Conservation (phyloP, 805 yeast genomes). For the Candida awuae region DNA sequence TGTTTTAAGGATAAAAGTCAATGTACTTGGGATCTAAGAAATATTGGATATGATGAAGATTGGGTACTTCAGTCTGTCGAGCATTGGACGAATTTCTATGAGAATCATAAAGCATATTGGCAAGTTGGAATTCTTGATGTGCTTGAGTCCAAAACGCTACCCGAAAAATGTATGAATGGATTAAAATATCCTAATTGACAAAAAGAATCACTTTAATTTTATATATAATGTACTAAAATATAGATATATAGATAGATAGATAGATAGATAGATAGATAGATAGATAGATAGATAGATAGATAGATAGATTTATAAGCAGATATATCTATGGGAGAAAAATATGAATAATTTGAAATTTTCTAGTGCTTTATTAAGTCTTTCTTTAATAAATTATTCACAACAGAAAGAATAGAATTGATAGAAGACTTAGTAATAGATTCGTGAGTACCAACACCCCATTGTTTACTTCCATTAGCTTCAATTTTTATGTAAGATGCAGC, state of each 20-base stretch:
- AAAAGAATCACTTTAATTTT: neutral
- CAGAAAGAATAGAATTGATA: slow-evolving; percentile 56
- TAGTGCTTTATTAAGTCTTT: slow-evolving; percentile 3
- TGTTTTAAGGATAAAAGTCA: slow-evolving; percentile 50
- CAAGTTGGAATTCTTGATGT: slow-evolving; percentile 43
- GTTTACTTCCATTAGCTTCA: slow-evolving; percentile 19
- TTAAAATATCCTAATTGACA: neutral
- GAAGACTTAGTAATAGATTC: slow-evolving; percentile 88
- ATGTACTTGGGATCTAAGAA: slow-evolving; percentile 59
- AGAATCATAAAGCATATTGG: slow-evolving; percentile 45
- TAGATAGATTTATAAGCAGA: too few relatives aligned
- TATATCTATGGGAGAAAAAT: too few relatives aligned
- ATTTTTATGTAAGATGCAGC: slow-evolving; percentile 62
- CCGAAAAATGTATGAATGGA: slow-evolving; percentile 5
- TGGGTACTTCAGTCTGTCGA: slow-evolving; percentile 31
- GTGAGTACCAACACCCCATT: slow-evolving; percentile 91
- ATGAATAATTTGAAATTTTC: neutral
- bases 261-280: neutral
- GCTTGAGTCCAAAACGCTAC: neutral
- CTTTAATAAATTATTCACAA: slow-evolving; percentile 41
- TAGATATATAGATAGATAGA: neutral
- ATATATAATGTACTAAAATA: neutral
- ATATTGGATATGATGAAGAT: slow-evolving; percentile 34
- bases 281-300: too few relatives aligned
- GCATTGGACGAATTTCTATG: slow-evolving; percentile 49